Conservation (phyloP, 345 rosid genomes). For the Populus simonii region DNA sequence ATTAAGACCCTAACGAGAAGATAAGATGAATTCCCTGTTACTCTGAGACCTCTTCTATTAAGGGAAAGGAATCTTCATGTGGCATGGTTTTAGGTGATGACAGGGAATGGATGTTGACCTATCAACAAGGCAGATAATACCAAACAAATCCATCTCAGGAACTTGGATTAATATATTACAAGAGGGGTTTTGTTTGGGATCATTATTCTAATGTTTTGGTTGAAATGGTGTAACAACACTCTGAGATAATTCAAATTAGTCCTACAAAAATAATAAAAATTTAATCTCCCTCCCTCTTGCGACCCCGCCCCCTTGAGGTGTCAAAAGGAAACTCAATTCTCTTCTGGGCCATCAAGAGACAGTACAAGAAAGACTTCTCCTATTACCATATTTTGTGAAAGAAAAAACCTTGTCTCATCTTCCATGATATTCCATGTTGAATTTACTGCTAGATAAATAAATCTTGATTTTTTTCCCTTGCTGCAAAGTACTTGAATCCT, state of each 20-base stretch:
- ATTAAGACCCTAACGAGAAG: conserved; percentile 13
- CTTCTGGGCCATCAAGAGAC: background rate
- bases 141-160: conserved; percentile 63
- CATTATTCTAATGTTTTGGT: conserved; percentile 42
- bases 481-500: conserved; percentile 34
- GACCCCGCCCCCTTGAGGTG: conserved; percentile 4
- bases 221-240: conserved; percentile 20
- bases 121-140: conserved; percentile 89
- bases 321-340: conserved; percentile 22
- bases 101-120: conserved; percentile 88
- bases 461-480: conserved; percentile 7
- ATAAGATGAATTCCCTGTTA: background rate
- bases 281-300: background rate
- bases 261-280: background rate
- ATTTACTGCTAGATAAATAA: conserved; percentile 11
- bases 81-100: conserved; percentile 96
- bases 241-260: background rate
- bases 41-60: conserved; percentile 28
- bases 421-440: conserved; percentile 19
- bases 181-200: conserved; percentile 45
- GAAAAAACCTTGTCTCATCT: conserved; percentile 28
- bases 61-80: conserved; percentile 71
- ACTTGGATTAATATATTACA: conserved; percentile 30
- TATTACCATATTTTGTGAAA: conserved; percentile 11
- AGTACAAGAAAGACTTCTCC: background rate